Base-by-base conservation (phyloP, 495 filamentous ascomycete species). In the Penicillium riverlandense region DNA sequence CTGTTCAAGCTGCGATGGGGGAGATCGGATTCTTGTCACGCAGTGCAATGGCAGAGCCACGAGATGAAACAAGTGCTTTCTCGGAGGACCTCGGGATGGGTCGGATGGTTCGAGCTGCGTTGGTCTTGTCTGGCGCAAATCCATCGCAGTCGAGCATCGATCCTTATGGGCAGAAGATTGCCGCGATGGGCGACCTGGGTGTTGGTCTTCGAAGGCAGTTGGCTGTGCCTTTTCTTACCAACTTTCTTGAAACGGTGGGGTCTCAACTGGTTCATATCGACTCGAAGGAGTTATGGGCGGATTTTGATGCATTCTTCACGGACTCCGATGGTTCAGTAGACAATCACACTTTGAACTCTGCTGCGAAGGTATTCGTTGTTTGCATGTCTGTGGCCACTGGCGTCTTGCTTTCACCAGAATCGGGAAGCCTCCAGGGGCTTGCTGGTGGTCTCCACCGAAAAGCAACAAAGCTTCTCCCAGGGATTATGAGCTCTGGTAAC, bases 21-120 rank as follows among this genome's bases (percentile, higher is more conserved):
- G 55, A 62, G 36, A 58, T 62, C 36, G 53, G 58, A 7, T 55
- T 59, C 12, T 38, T 62, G 34, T 62, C 58, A 1, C 53, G 53
- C 28, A 62, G 47, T 53, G 58, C 58, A 0, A 62, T 62, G 58
- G 58, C 58, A 14, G 58, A 62, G 38, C 55, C 55, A 2, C 52
- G 52, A 7, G 53, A 59, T 39, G 55, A 48, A 15, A 43, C 27
- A 6, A 45, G 43, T n/a, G 49, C 46, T 5, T 48, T 53, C 12
- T 50, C 55, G 0, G 47, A 54, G 16, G 53, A 54, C 16, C 48
- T 62, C 7, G 41, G 48, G 1, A 59, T 57, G 39, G 49, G 43
- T 0, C 43, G 43, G n/a, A 62, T 62, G 50, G 31, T 57, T 12
- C 40, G 50, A 27, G 50, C 52, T 12, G 44, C 52, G 8, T 38